A percentile compares a stretch with the other conserved stretches of the same genome.
These are phyloP conservation scores for Hypoxylon sp. DNA, from an alignment of 2,329 filamentous ascomycete species.

Conservation along the genomic window DNA sequence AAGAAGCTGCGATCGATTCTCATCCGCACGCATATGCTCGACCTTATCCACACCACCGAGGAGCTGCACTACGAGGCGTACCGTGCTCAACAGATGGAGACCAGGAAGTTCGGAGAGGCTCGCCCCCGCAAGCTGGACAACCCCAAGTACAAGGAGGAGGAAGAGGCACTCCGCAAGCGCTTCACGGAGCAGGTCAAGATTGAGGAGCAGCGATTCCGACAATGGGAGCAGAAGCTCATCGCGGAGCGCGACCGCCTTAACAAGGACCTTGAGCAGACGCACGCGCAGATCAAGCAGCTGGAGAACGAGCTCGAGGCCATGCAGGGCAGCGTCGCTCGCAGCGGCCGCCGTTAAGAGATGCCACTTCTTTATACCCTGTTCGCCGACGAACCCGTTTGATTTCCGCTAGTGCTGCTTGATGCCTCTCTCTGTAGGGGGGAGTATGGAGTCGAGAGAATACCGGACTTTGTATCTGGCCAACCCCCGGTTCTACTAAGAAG, in stretches of 20 bases:
- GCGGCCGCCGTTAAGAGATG: slow-evolving; percentile 79
- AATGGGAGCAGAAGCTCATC: slow-evolving; percentile 99
- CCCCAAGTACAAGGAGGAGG: slow-evolving; percentile 99
- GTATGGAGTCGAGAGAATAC: slow-evolving; percentile 40
- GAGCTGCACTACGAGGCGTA: slow-evolving; percentile 99
- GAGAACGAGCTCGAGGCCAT: slow-evolving; percentile 93
- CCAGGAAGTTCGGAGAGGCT: slow-evolving; percentile 97
- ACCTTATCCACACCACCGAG: slow-evolving; percentile 99
- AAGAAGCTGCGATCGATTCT: slow-evolving; percentile 99
- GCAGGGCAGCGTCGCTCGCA: slow-evolving; percentile 89
- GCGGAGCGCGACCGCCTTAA: slow-evolving; percentile 98
- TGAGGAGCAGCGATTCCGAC: slow-evolving; percentile 97
- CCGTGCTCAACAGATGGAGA: slow-evolving; percentile 99
- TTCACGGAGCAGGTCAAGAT: slow-evolving; percentile 99
- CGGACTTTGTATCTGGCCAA: slow-evolving; percentile 21
- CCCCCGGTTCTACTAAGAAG: slow-evolving; percentile 33
- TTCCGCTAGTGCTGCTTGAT: slow-evolving; percentile 34
- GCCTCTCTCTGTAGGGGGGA: slow-evolving; percentile 38
- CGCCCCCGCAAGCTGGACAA: slow-evolving; percentile 98
- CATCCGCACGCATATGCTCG: slow-evolving; percentile 99
- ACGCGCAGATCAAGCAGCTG: slow-evolving; percentile 90
- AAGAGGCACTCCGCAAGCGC: slow-evolving; percentile 96
- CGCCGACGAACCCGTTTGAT: slow-evolving; percentile 33
- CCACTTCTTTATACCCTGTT: slow-evolving; percentile 31
- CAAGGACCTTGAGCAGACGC: slow-evolving; percentile 98